Percentiles rank a stretch among this genome's conserved stretches.
These are phyloP conservation scores for Astrothelium subdiscretum DNA, from an alignment of 495 filamentous ascomycete species.

Conservation along the genomic window DNA sequence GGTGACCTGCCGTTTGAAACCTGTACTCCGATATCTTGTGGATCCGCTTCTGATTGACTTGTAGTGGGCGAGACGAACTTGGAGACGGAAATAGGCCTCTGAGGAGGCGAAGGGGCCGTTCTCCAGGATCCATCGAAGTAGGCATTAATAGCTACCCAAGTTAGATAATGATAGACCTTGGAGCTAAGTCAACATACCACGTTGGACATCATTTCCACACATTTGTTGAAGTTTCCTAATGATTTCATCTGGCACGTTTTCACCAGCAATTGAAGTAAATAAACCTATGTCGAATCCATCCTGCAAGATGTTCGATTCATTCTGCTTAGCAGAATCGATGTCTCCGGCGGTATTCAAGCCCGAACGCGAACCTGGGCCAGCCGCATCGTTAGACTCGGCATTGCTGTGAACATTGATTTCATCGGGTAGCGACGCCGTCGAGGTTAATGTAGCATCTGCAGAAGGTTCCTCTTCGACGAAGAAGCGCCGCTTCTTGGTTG, in stretches of 20 bases:
- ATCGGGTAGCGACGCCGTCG: constrained; percentile 14
- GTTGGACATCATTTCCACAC: constrained; percentile 33
- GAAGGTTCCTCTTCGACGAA: constrained; percentile 47
- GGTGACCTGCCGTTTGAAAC: constrained; percentile 7
- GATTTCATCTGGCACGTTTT: constrained; percentile 35
- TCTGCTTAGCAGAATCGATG: neutral
- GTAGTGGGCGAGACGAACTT: neutral
- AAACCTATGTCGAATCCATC: constrained; percentile 52
- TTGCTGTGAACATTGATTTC: constrained; percentile 7
- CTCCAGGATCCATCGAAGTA: constrained; percentile 95
- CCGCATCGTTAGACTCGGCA: neutral
- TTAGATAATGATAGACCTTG: neutral
- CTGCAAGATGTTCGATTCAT: constrained; percentile 5
- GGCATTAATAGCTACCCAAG: constrained; percentile 43
- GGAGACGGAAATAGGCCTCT: neutral
- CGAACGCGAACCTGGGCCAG: constrained; percentile 9
- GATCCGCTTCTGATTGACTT: neutral
- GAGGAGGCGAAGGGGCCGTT: constrained; percentile 21
- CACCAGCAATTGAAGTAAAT: constrained; percentile 62
- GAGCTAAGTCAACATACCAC: constrained; percentile 19
- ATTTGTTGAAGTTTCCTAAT: constrained; percentile 25
- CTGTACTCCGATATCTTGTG: constrained; percentile 12
- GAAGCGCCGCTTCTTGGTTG: constrained; percentile 71
- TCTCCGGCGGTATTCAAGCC: neutral
- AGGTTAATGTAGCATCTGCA: constrained; percentile 6